Evolutionary conservation across 331 rosid genomes (phyloP), one percentile per base, ranked within the genome.

Genomic region (Acacia pycnantha): DNA sequence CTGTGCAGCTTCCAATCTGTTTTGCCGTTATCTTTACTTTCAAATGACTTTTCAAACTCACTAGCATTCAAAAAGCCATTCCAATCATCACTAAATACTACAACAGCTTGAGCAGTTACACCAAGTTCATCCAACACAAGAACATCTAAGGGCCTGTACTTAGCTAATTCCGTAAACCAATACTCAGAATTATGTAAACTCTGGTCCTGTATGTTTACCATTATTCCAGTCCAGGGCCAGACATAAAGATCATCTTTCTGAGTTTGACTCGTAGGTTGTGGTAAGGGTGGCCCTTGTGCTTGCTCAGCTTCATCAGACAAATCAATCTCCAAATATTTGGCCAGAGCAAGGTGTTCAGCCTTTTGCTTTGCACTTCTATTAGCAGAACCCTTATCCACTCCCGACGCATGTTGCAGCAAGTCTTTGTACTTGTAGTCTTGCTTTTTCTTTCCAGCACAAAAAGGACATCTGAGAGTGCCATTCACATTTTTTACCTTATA

Each of bases 161-260:
- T 91, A 18, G 90, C 76, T 58, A 91, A 90, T 70, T 78, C 88
- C 74, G 85, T 80, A 82, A 90, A 31, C 98, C 94, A 96, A 66
- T 91, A 79, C 14, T 61, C 79, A 78, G 98, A 81, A 81, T 91
- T 92, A 61, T 82, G 75, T 37, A 70, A 19, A 4, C 3, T 78
- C 37, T 85, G 73, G 24, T 71, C 75, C 73, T 69, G 56, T 37
- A 96, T 86, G 82, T 92, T 92, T 27, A 91, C 89, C 69, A 96
- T 56, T 18, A 96, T 85, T 66, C 98, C 97, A 41, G 90, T 92
- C 99, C 98, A 96, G 6, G 99, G 99, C 99, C 98, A 96, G 47
- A 91, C 97, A 29, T 88, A 94, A 7, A 78, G 87, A 37, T 94
- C 92, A 64, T 87, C 93, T 79, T 74, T 83, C 66, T 84, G 87